Conservation (phyloP, 2,329 filamentous ascomycete species). For the Fusarium oxysporum region DNA sequence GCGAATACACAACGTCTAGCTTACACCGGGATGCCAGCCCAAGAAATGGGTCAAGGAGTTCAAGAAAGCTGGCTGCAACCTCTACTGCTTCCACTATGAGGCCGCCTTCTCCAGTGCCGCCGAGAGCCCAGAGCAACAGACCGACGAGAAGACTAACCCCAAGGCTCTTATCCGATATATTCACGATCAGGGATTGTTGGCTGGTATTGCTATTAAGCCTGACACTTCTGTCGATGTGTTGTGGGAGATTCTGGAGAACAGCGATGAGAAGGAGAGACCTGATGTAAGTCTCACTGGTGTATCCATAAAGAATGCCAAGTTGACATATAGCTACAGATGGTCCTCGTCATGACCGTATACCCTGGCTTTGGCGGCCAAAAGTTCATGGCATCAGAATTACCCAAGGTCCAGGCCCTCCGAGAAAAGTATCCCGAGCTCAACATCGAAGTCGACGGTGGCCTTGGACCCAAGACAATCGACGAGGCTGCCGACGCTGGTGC, state of each 20-base stretch:
- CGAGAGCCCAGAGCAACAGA: slow-evolving; percentile 77
- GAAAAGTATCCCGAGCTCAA: slow-evolving; percentile 89
- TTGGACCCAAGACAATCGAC: slow-evolving; percentile 90
- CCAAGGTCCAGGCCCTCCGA: slow-evolving; percentile 89
- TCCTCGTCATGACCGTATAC: slow-evolving; percentile 97
- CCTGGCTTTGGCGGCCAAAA: slow-evolving; percentile 98
- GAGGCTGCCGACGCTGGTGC: slow-evolving; percentile 94
- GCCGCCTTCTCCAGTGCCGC: slow-evolving; percentile 90
- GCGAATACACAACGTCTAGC: background rate
- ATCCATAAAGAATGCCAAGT: background rate
- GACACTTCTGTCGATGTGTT: slow-evolving; percentile 90
- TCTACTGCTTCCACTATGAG: slow-evolving; percentile 99
- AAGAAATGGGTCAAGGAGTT: slow-evolving; percentile 99
- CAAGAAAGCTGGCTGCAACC: slow-evolving; percentile 90
- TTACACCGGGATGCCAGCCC: slow-evolving; percentile 66
- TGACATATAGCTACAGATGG: slow-evolving; percentile 75
- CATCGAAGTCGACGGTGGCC: slow-evolving; percentile 96
- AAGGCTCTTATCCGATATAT: slow-evolving; percentile 90
- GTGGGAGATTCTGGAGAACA: slow-evolving; percentile 85
- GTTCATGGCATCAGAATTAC: slow-evolving; percentile 96
- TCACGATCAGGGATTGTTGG: slow-evolving; percentile 86
- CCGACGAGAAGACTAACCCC: slow-evolving; percentile 80
- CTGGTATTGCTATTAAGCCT: slow-evolving; percentile 96
- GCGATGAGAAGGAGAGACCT: slow-evolving; percentile 79
- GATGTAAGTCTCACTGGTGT: slow-evolving; percentile 74